phyloP scores from a whole-genome alignment of 108 stramenopile species.

The Skeletonema tropicum region DNA sequence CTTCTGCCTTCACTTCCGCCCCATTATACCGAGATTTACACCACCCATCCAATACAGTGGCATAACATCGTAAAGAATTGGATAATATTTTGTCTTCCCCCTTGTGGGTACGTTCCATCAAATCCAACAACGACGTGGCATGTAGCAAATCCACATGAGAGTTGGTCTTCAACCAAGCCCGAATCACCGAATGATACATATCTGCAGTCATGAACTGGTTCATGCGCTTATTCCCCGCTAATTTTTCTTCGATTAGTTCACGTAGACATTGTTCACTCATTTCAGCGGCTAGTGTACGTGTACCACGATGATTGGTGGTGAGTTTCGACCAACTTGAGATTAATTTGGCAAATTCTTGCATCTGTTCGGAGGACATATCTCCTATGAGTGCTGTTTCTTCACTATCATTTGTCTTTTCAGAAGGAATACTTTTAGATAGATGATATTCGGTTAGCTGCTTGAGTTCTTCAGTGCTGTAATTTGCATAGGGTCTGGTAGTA shows the following conservation, averaged over 20 bases:
- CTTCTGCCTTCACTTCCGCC: slow-evolving; percentile 30
- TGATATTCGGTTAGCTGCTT: slow-evolving; percentile 5
- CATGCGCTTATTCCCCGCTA: slow-evolving; percentile 3
- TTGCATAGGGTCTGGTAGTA: neutral
- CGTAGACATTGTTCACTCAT: slow-evolving; percentile 41
- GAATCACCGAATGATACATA: slow-evolving; percentile 35
- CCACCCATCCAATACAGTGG: slow-evolving; percentile 28
- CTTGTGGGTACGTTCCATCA: slow-evolving; percentile 28
- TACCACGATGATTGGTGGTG: neutral
- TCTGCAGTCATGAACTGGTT: slow-evolving; percentile 12
- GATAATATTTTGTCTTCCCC: slow-evolving; percentile 4
- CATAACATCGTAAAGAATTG: slow-evolving; percentile 21
- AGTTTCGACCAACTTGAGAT: slow-evolving; percentile 36
- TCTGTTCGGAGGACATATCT: slow-evolving; percentile 11
- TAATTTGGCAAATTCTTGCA: slow-evolving; percentile 23
- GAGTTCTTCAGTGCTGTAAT: slow-evolving; percentile 2
- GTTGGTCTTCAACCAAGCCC: slow-evolving; percentile 25
- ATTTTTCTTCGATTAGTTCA: slow-evolving; percentile 25
- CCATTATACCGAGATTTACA: slow-evolving; percentile 27
- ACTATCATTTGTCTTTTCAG: neutral
- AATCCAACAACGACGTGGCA: slow-evolving; percentile 24
- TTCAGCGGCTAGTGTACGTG: slow-evolving; percentile 26
- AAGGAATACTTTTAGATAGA: slow-evolving; percentile 8
- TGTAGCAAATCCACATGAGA: slow-evolving; percentile 17
- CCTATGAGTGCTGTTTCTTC: slow-evolving; percentile 3